These are phyloP conservation scores for Auriscalpium microsporum DNA, from an alignment of 768 basidiomycete genomes.

Conservation along the genomic window DNA sequence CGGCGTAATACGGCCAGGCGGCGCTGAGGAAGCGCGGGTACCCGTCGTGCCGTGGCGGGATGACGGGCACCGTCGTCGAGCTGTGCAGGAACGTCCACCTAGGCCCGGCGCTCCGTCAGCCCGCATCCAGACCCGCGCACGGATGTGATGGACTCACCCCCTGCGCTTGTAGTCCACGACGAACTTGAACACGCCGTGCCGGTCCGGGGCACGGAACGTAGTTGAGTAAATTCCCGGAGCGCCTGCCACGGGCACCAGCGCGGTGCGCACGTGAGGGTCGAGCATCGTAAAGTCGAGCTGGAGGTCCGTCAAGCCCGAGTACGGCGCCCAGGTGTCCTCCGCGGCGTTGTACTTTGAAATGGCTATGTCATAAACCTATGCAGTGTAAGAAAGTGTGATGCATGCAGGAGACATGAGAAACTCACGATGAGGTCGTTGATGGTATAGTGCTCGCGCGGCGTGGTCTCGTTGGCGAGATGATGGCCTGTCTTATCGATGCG, in stretches of 20 bases:
- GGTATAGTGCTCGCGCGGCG: slow-evolving; percentile 67
- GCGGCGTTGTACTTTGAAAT: slow-evolving; percentile 61
- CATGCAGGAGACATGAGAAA: slow-evolving; percentile 1
- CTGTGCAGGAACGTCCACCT: slow-evolving; percentile 74
- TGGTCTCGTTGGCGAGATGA: slow-evolving; percentile 55
- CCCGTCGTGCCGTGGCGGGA: slow-evolving; percentile 89
- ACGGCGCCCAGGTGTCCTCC: slow-evolving; percentile 58
- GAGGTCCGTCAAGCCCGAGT: slow-evolving; percentile 64
- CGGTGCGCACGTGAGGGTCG: slow-evolving; percentile 88
- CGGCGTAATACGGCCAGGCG: slow-evolving; percentile 92
- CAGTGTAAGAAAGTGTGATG: not conserved
- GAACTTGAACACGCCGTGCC: slow-evolving; percentile 98
- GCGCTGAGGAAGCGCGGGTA: slow-evolving; percentile 93
- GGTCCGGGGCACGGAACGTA: slow-evolving; percentile 86
- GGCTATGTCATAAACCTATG: slow-evolving; percentile 63
- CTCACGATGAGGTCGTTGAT: slow-evolving; percentile 78
- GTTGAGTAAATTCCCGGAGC: slow-evolving; percentile 63
- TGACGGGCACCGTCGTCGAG: slow-evolving; percentile 73
- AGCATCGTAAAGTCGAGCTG: slow-evolving; percentile 99
- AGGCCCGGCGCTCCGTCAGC: slow-evolving; percentile 3
- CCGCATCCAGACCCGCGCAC: not conserved
- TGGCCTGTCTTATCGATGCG: slow-evolving; percentile 72
- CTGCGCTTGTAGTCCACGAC: slow-evolving; percentile 84
- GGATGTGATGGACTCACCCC: slow-evolving; percentile 46
- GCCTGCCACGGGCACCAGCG: slow-evolving; percentile 50